phyloP scores from a whole-genome alignment of 2,329 filamentous ascomycete species.

The Verticillium klebahnii region DNA sequence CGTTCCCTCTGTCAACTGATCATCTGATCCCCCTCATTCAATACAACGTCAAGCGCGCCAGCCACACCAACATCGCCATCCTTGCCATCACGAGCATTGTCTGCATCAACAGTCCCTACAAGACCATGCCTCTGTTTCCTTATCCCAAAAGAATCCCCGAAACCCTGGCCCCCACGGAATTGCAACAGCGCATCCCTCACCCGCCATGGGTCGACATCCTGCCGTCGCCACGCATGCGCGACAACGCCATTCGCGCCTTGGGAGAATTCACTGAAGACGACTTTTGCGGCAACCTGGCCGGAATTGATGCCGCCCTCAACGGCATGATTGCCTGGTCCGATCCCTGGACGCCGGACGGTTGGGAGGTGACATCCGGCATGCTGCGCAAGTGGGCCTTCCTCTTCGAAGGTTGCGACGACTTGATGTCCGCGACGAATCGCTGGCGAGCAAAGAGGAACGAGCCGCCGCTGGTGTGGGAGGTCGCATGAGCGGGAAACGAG shows the following conservation, averaged over 20 bases:
- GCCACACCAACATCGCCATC: slow-evolving; percentile 24
- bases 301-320: neutral
- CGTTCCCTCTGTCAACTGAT: slow-evolving; percentile 19
- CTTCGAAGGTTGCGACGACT: slow-evolving; percentile 28
- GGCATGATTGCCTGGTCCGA: slow-evolving; percentile 28
- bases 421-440: slow-evolving; percentile 31
- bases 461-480: slow-evolving; percentile 13
- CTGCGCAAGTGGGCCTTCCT: slow-evolving; percentile 31
- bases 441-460: slow-evolving; percentile 27
- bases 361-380: slow-evolving; percentile 37
- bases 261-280: neutral
- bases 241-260: neutral
- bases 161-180: slow-evolving; percentile 16
- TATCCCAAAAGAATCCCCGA: slow-evolving; percentile 11
- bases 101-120: slow-evolving; percentile 8
- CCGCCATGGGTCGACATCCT: neutral
- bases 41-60: slow-evolving; percentile 31
- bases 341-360: slow-evolving; percentile 31
- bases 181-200: slow-evolving; percentile 10
- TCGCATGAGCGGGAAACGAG: neutral
- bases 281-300: neutral
- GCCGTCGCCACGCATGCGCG: neutral
- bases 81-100: slow-evolving; percentile 19
- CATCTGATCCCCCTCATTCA: slow-evolving; percentile 29
- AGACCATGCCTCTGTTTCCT: slow-evolving; percentile 15